Evolutionary conservation across 768 basidiomycete genomes (phyloP).

Genomic region (Leccinum longicurvipes): DNA sequence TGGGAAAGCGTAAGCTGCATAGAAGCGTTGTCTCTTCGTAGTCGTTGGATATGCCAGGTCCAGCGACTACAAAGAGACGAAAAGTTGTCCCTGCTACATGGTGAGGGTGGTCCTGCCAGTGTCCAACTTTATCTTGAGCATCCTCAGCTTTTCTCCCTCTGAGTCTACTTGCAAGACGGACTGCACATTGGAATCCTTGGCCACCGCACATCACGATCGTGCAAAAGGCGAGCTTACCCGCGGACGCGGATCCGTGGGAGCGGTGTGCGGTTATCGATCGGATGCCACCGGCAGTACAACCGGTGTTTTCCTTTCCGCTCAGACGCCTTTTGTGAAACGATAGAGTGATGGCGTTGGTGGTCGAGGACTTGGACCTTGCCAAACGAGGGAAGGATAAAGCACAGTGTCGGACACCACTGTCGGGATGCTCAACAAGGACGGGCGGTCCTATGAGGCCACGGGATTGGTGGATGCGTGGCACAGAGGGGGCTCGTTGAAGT

Average conservation of each 20-base stretch:
- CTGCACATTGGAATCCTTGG: too few species aligned
- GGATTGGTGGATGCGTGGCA: conserved; percentile 57
- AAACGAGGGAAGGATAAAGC: conserved; percentile 29
- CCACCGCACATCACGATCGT: conserved; percentile 89
- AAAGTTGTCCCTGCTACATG: too few species aligned
- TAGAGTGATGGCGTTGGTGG: conserved; percentile 74
- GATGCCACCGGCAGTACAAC: conserved; percentile 35
- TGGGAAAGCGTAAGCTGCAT: too few species aligned
- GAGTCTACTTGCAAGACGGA: conserved; percentile 29
- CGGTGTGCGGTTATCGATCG: conserved; percentile 15
- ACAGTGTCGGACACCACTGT: conserved; percentile 75
- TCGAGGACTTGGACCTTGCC: conserved; percentile 53
- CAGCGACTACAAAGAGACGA: too few species aligned
- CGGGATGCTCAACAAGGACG: conserved; percentile 55
- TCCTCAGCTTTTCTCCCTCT: too few species aligned
- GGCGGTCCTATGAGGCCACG: conserved; percentile 69
- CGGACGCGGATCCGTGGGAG: conserved; percentile 43
- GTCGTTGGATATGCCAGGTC: too few species aligned
- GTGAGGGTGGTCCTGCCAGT: too few species aligned
- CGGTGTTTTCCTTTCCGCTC: conserved; percentile 60
- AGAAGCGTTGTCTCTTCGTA: too few species aligned
- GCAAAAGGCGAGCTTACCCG: conserved; percentile 52
- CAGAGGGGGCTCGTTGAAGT: too few species aligned
- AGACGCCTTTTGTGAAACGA: conserved; percentile 69
- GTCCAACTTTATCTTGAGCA: too few species aligned